A percentile compares a stretch with the other conserved stretches of the same genome.
phyloP scores from a whole-genome alignment of 1,139 yeast genomes.

The Candida gigantensis region DNA sequence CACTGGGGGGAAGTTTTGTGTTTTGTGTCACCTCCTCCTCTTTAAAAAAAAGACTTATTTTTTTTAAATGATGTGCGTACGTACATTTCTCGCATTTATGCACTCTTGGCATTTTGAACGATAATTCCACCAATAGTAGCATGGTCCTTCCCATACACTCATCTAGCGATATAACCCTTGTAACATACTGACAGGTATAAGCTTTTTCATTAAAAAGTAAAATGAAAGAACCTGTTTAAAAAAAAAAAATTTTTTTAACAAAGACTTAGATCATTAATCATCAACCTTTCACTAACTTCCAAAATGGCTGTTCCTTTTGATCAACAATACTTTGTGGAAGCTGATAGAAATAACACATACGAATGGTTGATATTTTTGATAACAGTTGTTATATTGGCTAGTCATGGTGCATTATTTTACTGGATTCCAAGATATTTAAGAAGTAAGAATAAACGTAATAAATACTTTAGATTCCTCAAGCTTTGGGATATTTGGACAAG shows the following conservation, averaged over 20 bases:
- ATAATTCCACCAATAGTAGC: constrained; percentile 16
- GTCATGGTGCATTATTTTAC: constrained; percentile 44
- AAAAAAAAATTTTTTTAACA: no score
- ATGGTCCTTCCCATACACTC: no score
- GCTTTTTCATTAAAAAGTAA: no score
- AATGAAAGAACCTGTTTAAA: no score
- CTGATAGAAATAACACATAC: constrained; percentile 31
- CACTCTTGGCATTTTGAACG: constrained; percentile 9
- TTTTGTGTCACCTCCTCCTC: no score
- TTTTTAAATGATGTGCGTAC: no score
- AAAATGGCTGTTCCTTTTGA: constrained; percentile 22
- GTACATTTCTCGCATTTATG: no score
- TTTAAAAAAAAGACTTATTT: background rate
- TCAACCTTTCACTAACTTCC: no score
- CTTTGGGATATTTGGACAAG: constrained; percentile 31
- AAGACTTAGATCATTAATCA: no score
- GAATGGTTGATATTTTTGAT: constrained; percentile 38
- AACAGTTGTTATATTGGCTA: constrained; percentile 25
- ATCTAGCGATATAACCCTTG: no score
- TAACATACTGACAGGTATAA: no score
- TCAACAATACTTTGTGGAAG: constrained; percentile 36
- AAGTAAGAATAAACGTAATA: constrained; percentile 11
- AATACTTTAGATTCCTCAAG: constrained; percentile 27
- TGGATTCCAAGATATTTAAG: constrained; percentile 39
- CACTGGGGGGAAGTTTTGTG: no score